Conservation (phyloP, 176 grass and related monocot genomes). For the Dactylis glomerata region DNA sequence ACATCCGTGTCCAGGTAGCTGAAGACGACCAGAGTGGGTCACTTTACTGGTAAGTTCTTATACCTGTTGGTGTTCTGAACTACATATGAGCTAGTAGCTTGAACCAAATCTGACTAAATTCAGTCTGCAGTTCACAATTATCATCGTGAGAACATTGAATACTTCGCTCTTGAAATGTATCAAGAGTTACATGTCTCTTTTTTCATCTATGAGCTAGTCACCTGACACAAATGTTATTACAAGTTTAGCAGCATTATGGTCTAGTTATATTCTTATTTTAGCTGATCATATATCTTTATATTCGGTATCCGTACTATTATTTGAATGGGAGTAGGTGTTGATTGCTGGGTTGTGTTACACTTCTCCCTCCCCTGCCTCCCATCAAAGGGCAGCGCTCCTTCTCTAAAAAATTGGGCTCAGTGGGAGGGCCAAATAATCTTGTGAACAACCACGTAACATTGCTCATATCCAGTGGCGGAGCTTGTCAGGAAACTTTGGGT, state of each 20-base stretch:
- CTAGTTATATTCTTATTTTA: slow-evolving; percentile 4
- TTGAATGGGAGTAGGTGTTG: not conserved
- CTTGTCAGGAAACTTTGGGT: too few relatives aligned
- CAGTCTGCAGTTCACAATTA: not conserved
- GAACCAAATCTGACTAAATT: not conserved
- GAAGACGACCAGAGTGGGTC: slow-evolving; percentile 53
- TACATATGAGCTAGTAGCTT: slow-evolving; percentile 26
- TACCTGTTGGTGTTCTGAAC: slow-evolving; percentile 13
- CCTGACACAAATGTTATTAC: not conserved
- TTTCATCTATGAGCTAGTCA: not conserved
- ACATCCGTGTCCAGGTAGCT: slow-evolving; percentile 63
- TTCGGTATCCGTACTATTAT: not conserved
- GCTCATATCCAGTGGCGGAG: too few relatives aligned
- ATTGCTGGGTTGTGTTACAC: not conserved
- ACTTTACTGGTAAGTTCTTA: slow-evolving; percentile 67
- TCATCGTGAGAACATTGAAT: not conserved
- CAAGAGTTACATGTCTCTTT: not conserved
- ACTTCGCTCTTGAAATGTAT: not conserved
- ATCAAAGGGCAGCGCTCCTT: not conserved
- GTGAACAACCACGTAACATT: not conserved
- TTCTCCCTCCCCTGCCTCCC: not conserved
- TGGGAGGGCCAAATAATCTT: not conserved
- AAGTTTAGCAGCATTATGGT: not conserved
- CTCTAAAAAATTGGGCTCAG: not conserved
- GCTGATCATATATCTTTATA: not conserved